Base-by-base conservation (phyloP, 2,329 filamentous ascomycete genomes). In the Colletotrichum incanum region DNA sequence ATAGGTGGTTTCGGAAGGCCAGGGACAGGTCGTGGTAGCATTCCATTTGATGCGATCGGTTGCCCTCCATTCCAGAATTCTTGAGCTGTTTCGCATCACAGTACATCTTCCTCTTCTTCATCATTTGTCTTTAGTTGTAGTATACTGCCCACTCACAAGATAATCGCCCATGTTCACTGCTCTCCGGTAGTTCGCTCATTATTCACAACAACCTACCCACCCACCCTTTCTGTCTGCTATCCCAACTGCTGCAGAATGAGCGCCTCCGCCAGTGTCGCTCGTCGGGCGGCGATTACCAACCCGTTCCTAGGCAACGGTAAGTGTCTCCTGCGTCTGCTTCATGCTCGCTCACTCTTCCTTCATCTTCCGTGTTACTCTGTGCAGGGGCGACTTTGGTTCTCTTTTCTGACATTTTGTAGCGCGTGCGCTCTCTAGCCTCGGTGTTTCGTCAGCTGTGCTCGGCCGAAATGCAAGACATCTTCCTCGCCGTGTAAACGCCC, bases 231-330 rank as follows among this genome's bases (percentile, higher is more conserved):
- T 39, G 55, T 43, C 54, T 68, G 58, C 65, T 28, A 28, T 50
- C 43, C 58, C 52, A 59, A 43, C 58, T 28, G 70, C 69, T 72
- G 49, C 61, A 74, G 55, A 59, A 90, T 90, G 88, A 90, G 88
- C 85, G 85, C 87, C 78, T 89, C 88, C 59, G 83, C 88, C 73
- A 85, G 80, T 78, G 84, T 88, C 77, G 88, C 87, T 81, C 87
- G 87, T 72, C 83, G 87, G 84, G 88, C 87, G 72, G 83, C 86
- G 74, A 81, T 86, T 77, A 83, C 87, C 75, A 88, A 87, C 82
- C 85, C 87, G 75, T 85, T 90, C 75, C 75, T 86, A 77, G 84
- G 84, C 58, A 82, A 84, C 78, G 83, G 86, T 88, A 80, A 81
- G 82, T 74, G 69, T 52, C 50, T 64, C 59, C 49, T 62, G 45